Conservation (phyloP, 2,329 filamentous ascomycete genomes). For the Colletotrichum somersetense region DNA sequence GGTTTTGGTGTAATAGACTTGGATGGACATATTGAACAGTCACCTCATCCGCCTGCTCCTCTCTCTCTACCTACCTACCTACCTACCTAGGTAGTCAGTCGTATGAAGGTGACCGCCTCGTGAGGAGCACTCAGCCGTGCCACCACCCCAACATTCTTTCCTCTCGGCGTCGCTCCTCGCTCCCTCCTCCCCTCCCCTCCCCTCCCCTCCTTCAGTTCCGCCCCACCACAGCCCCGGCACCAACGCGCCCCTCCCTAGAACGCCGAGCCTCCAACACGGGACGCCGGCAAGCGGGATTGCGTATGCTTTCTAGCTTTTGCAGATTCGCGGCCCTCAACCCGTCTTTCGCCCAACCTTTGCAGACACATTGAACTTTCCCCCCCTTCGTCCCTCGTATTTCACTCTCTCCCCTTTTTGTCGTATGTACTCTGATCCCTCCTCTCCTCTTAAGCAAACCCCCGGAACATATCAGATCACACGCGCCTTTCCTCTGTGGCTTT, state of each 20-base stretch:
- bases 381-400: background rate
- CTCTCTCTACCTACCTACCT: background rate
- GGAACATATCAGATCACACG: background rate
- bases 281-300: conserved; percentile 43
- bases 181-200: background rate
- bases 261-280: conserved; percentile 42
- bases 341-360: conserved; percentile 32
- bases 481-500: conserved; percentile 5
- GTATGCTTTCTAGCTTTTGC: conserved; percentile 41
- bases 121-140: conserved; percentile 15
- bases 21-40: background rate
- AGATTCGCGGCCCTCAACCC: conserved; percentile 39
- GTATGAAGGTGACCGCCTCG: conserved; percentile 21
- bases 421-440: conserved; percentile 13
- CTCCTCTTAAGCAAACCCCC: background rate
- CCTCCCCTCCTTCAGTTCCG: background rate
- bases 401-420: conserved; percentile 2
- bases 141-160: conserved; percentile 27
- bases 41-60: background rate
- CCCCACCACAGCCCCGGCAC: conserved; percentile 34
- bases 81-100: background rate
- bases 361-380: conserved; percentile 18
- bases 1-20: background rate
- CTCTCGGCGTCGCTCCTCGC: background rate
- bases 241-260: conserved; percentile 36